phyloP scores from a whole-genome alignment of 164 flowering plant genomes.

The Echeveria elegans region DNA sequence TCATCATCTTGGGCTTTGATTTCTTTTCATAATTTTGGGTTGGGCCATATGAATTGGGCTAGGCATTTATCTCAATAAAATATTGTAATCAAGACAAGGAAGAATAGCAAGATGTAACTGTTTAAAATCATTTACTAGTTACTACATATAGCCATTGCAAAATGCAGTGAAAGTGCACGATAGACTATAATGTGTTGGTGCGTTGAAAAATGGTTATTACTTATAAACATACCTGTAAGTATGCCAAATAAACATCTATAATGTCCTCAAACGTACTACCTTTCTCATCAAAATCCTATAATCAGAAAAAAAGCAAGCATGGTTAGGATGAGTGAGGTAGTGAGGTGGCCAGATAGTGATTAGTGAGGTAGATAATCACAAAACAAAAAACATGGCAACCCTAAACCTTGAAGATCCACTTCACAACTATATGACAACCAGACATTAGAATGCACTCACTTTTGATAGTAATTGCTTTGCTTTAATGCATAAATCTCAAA shows the following conservation, averaged over 20 bases:
- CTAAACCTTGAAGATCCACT: too few species aligned
- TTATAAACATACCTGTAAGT: constrained; percentile 60
- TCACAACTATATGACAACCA: neutral
- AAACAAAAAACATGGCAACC: too few species aligned
- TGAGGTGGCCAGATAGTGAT: too few species aligned
- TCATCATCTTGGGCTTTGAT: too few species aligned
- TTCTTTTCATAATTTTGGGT: too few species aligned
- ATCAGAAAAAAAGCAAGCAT: constrained; percentile 3
- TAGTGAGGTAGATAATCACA: too few species aligned
- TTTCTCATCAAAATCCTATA: constrained; percentile 45
- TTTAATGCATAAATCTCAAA: constrained; percentile 84
- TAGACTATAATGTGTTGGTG: too few species aligned
- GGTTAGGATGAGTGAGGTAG: neutral
- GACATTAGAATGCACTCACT: constrained; percentile 24
- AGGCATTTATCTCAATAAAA: too few species aligned
- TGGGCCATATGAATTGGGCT: too few species aligned
- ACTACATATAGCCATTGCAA: neutral
- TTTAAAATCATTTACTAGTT: neutral
- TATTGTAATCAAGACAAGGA: neutral
- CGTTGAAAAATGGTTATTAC: neutral
- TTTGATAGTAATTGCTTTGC: constrained; percentile 40
- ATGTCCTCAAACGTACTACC: constrained; percentile 65
- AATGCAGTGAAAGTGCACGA: too few species aligned
- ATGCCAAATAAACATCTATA: constrained; percentile 75
- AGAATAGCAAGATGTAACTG: neutral